Base-by-base conservation (phyloP, 2,329 filamentous ascomycete species). In the Diaporthe velutina region DNA sequence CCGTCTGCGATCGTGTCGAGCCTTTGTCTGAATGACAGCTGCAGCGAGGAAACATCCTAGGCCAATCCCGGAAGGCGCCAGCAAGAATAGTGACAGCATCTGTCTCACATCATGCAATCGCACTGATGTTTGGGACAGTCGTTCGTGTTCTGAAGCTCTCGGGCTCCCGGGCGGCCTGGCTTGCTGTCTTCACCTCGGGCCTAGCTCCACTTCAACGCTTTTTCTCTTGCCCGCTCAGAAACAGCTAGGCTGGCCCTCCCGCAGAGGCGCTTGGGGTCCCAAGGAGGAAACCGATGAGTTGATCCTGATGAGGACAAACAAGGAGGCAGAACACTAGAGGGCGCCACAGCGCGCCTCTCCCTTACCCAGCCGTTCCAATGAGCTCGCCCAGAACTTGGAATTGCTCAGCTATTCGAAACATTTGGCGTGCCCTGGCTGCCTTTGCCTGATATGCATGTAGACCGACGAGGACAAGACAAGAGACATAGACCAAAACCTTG, bases 101-200 rank as follows among this genome's bases (percentile, higher is more conserved):
- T 73, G 64, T 70, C 64, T 73, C 54, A 61, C 55, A 25, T 72
- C 54, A 72, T 72, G 70, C 70, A 72, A 61, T 54, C 64, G 64
- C 64, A 68, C 64, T 68, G 64, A 68, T 68, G 48, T 54, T 40
- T 54, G 64, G 50, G 22, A 33, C 45, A 54, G 48, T n/a, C 64
- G 48, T 40, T 68, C 48, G 48, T 68, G 64, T 68, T 22, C 64
- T 68, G 64, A 68, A 52, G 64, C 64, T 33, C 48, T 54, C 48
- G 33, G 64, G 64, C 64, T 68, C 33, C 64, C 33, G 64, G 45
- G 15, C 30, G 48, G 30, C 64, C 45, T 50, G 42, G 12, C 45
- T 38, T 42, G 6, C 35, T 68, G 48, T 40, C 64, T 40, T 40
- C 33, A 40, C 64, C 48, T 28, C 33, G 64, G 64, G 61, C 61